phyloP scores from a whole-genome alignment of 345 rosid species.

The Noccaea bulbosa region DNA sequence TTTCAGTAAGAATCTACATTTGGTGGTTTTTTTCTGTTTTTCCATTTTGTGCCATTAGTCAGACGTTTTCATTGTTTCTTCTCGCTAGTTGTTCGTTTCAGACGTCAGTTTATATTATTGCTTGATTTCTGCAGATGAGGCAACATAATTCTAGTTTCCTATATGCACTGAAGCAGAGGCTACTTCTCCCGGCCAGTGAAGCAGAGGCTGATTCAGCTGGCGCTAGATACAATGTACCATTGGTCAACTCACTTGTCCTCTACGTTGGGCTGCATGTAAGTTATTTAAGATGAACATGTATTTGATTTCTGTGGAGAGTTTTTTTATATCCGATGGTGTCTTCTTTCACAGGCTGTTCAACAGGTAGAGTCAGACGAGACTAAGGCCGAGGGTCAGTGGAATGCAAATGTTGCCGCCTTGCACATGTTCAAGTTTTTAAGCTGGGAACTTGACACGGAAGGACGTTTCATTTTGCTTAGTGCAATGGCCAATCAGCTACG shows the following conservation, averaged over 20 bases:
- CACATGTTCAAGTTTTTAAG: slow-evolving; percentile 74
- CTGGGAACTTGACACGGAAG: slow-evolving; percentile 78
- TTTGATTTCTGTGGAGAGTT: neutral
- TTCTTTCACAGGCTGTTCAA: slow-evolving; percentile 41
- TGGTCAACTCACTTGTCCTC: slow-evolving; percentile 87
- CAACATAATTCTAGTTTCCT: slow-evolving; percentile 66
- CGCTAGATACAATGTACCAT: slow-evolving; percentile 68
- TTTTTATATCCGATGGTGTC: no score
- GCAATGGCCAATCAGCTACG: slow-evolving; percentile 88
- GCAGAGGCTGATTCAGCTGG: slow-evolving; percentile 76
- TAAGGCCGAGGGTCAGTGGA: slow-evolving; percentile 51
- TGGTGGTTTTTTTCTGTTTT: neutral
- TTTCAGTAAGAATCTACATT: slow-evolving; percentile 53
- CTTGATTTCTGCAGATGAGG: slow-evolving; percentile 52
- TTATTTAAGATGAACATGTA: neutral
- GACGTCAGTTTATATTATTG: no score
- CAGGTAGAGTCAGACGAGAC: slow-evolving; percentile 64
- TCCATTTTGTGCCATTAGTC: no score
- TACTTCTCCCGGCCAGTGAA: slow-evolving; percentile 62
- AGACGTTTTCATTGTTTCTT: no score
- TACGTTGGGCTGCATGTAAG: slow-evolving; percentile 92
- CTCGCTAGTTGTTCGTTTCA: no score
- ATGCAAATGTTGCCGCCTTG: slow-evolving; percentile 65
- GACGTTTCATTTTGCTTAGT: slow-evolving; percentile 78
- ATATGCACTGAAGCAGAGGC: slow-evolving; percentile 70